phyloP scores from a whole-genome alignment of 352 stramenopile genomes.

The Lagenidium sp. region DNA sequence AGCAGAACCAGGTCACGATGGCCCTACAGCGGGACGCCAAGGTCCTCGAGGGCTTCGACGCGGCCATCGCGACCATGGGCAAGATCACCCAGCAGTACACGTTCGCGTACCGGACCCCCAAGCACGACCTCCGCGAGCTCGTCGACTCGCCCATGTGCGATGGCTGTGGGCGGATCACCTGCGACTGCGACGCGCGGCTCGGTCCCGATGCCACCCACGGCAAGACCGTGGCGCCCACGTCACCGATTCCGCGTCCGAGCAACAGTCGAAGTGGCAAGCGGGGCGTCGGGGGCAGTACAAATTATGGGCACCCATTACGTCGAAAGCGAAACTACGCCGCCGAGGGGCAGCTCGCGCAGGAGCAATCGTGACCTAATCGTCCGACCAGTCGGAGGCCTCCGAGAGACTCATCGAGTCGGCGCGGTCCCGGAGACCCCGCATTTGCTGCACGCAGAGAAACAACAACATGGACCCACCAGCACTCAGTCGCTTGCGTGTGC shows the following conservation, averaged over 20 bases:
- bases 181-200: conserved; percentile 22
- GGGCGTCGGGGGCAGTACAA: conserved; percentile 1
- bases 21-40: conserved; percentile 31
- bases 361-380: conserved; percentile 26
- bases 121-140: conserved; percentile 41
- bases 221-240: no score
- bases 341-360: background rate
- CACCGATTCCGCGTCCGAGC: background rate
- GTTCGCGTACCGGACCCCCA: conserved; percentile 48
- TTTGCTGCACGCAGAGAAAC: conserved; percentile 45
- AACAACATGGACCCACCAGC: no score
- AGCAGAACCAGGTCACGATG: conserved; percentile 28
- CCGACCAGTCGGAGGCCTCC: conserved; percentile 81
- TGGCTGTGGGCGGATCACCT: conserved; percentile 38
- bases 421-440: conserved; percentile 67
- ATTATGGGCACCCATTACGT: conserved; percentile 15
- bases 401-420: conserved; percentile 75
- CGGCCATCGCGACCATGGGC: conserved; percentile 37
- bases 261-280: conserved; percentile 1
- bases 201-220: no score
- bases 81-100: conserved; percentile 40
- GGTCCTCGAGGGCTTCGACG: conserved; percentile 37
- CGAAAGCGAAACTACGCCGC: conserved; percentile 17
- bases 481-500: no score
- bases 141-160: conserved; percentile 29